Base-by-base conservation (phyloP, 192 early-diverging fungal species). In the Linnemannia elongata region DNA sequence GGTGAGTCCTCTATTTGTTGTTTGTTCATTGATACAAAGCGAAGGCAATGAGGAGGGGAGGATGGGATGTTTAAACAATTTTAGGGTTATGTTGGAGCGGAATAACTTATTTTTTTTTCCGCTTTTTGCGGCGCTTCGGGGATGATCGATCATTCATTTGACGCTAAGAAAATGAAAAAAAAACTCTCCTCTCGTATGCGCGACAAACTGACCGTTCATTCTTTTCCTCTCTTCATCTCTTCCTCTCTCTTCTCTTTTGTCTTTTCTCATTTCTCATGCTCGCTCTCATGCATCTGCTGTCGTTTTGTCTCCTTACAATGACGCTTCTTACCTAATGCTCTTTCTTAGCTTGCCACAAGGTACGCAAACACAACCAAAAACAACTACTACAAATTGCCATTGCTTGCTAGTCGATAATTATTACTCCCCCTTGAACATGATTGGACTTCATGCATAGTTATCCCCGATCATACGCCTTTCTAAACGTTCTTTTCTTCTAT, bases 321-420 rank as follows among this genome's bases (percentile, higher is more conserved):
- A 27, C 55, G 24, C 55, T 24, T 27, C 7, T 57, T 57, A 57
- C 55, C n/a, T 57, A 57, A 57, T 57, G 1, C n/a, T 52, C 36
- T 72, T 6, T 2, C 47, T 35, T 22, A 85, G 83, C 83, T 12
- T 85, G 83, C 60, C 83, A 85, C 69, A 80, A 85, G 78, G 83
- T 85, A 85, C 52, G 9, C 45, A 24, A 9, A 7, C 6, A 49
- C 15, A 18, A 18, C 4, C 12, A 47, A 12, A 49, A 49, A 49
- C 47, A 49, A 49, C n/a, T n/a, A n/a, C n/a, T n/a, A n/a, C n/a
- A 49, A 52, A 52, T 3, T 52, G 17, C 49, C 5, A 52, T 52
- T 49, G 22, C 22, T 27, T 36, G 15, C 3, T n/a, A 7, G 24
- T 27, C n/a, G 60, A 35, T 6, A 68, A 3, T 36, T 47, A 33